Conservation (phyloP, 352 stramenopile genomes). For the Pythium chondricola region DNA sequence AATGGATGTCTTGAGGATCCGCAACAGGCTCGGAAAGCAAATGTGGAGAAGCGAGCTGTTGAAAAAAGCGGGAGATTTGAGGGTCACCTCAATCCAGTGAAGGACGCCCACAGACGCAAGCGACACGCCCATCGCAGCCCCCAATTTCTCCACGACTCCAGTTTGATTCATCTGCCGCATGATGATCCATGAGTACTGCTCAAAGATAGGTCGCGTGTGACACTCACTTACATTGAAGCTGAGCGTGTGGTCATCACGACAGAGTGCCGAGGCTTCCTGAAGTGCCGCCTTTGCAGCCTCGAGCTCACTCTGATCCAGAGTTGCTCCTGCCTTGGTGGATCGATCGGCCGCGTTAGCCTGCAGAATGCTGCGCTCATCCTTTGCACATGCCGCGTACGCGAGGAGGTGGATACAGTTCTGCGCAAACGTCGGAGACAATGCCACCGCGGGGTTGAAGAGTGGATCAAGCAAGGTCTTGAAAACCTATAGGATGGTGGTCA, state of each 20-base stretch:
- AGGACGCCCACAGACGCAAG: slow-evolving; percentile 83
- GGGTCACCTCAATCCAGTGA: slow-evolving; percentile 76
- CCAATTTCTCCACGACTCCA: slow-evolving; percentile 74
- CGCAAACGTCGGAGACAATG: slow-evolving; percentile 44
- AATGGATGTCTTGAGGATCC: slow-evolving; percentile 74
- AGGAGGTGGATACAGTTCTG: slow-evolving; percentile 68
- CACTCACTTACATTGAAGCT: slow-evolving; percentile 69
- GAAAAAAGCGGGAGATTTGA: slow-evolving; percentile 68
- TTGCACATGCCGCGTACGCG: slow-evolving; percentile 67
- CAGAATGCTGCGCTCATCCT: slow-evolving; percentile 73
- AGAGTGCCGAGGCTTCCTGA: slow-evolving; percentile 65
- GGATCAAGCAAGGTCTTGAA: slow-evolving; percentile 71
- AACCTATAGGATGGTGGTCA: too few relatives aligned
- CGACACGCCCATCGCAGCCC: slow-evolving; percentile 68
- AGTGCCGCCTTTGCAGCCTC: slow-evolving; percentile 64
- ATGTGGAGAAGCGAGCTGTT: slow-evolving; percentile 82
- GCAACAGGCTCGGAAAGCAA: slow-evolving; percentile 76
- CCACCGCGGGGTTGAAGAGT: slow-evolving; percentile 74
- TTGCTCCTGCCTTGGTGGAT: slow-evolving; percentile 4
- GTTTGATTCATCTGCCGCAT: slow-evolving; percentile 75
- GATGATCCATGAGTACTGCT: too few relatives aligned
- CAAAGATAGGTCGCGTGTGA: not conserved
- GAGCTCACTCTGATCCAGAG: slow-evolving; percentile 51
- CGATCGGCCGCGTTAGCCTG: slow-evolving; percentile 26
- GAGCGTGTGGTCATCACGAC: slow-evolving; percentile 80